Evolutionary conservation across 176 grass and related monocot genomes (phyloP).

Genomic region (Luzula sylvatica): DNA sequence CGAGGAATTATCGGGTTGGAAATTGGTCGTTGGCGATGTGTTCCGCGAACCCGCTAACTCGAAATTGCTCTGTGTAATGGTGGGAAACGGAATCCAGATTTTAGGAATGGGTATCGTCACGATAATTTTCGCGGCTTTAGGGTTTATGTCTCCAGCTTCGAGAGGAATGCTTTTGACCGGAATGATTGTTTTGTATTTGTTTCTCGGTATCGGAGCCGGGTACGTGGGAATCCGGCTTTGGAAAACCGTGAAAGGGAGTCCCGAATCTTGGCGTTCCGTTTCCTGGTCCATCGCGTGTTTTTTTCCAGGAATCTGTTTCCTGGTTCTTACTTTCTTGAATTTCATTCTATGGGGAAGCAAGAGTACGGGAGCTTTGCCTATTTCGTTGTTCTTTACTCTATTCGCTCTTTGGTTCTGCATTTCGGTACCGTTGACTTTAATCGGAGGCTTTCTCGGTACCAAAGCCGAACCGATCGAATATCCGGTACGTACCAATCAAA

Average conservation of each 20-base stretch:
- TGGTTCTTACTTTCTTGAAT: constrained; percentile 57
- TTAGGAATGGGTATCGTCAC: constrained; percentile 60
- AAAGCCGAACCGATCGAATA: constrained; percentile 55
- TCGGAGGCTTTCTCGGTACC: constrained; percentile 54
- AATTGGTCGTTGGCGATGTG: constrained; percentile 76
- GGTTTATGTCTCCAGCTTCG: constrained; percentile 85
- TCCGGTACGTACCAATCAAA: constrained; percentile 72
- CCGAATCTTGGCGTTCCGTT: constrained; percentile 62
- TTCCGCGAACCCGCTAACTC: constrained; percentile 70
- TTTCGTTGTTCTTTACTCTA: constrained; percentile 75
- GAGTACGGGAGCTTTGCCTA: constrained; percentile 74
- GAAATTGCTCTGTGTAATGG: constrained; percentile 67
- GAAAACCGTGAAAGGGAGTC: constrained; percentile 58
- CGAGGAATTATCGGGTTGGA: constrained; percentile 81
- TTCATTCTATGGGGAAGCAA: constrained; percentile 68
- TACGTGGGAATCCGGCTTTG: constrained; percentile 51
- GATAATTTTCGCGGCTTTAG: constrained; percentile 57
- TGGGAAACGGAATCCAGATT: constrained; percentile 74
- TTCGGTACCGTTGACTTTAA: constrained; percentile 60
- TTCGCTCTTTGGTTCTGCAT: constrained; percentile 78
- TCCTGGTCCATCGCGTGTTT: constrained; percentile 74
- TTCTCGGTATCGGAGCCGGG: constrained; percentile 68
- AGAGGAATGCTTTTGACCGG: constrained; percentile 84
- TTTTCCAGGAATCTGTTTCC: constrained; percentile 62
- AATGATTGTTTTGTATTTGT: constrained; percentile 80